These are phyloP conservation scores for Didymella keratinophila DNA, from an alignment of 2,329 filamentous ascomycete species.

Conservation along the genomic window DNA sequence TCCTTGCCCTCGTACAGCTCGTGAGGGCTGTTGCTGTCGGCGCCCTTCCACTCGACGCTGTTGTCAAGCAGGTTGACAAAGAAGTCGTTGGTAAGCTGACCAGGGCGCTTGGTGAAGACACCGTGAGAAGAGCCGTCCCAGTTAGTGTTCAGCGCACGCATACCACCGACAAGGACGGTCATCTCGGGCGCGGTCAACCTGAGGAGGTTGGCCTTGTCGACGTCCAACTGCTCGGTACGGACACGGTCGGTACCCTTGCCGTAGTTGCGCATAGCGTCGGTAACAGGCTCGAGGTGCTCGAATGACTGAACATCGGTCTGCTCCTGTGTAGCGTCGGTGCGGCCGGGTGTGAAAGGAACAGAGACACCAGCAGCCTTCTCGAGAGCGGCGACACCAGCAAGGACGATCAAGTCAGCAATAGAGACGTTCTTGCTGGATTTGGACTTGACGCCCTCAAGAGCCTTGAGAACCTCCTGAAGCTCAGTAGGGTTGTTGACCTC, in stretches of 20 bases:
- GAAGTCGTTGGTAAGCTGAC: constrained; percentile 79
- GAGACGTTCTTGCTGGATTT: constrained; percentile 75
- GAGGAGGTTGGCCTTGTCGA: constrained; percentile 76
- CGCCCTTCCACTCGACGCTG: constrained; percentile 69
- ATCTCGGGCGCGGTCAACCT: constrained; percentile 75
- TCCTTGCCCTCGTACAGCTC: constrained; percentile 71
- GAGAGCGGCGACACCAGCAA: constrained; percentile 73
- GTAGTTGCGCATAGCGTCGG: constrained; percentile 85
- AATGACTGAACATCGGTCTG: constrained; percentile 74
- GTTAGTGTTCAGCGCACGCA: constrained; percentile 74
- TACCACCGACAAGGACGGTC: constrained; percentile 74
- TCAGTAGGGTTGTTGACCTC: constrained; percentile 75
- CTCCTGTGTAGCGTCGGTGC: constrained; percentile 74
- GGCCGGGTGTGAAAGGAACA: constrained; percentile 77
- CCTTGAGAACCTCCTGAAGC: constrained; percentile 67
- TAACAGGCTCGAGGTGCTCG: constrained; percentile 69
- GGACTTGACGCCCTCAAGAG: constrained; percentile 70
- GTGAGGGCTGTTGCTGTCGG: constrained; percentile 46
- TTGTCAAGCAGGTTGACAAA: constrained; percentile 80
- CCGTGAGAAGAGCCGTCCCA: constrained; percentile 73
- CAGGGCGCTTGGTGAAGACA: constrained; percentile 72
- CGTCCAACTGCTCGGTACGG: constrained; percentile 71
- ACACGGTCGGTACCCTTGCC: constrained; percentile 68
- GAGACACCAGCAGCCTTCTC: constrained; percentile 73
- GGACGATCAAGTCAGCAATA: constrained; percentile 79